Percentiles rank a stretch among this genome's conserved stretches.
Evolutionary conservation across 352 stramenopile species (phyloP).

Genomic region (Pythium rhizo-oryzae): DNA sequence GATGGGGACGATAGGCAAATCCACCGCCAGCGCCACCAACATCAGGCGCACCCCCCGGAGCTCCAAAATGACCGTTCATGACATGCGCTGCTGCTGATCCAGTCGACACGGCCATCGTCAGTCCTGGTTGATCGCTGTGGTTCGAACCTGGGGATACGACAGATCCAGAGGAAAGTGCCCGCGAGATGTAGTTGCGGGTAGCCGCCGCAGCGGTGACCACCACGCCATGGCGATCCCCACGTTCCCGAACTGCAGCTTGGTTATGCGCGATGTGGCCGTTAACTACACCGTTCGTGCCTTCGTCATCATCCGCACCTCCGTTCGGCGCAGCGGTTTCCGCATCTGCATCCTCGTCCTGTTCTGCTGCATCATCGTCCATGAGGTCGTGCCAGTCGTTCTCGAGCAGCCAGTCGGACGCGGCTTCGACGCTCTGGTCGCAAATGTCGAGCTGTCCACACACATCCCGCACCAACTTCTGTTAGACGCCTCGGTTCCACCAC

Average conservation of each 20-base stretch:
- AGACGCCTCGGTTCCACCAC: neutral
- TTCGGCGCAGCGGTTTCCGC: constrained; percentile 1
- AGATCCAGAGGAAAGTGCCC: constrained; percentile 3
- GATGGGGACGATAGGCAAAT: neutral
- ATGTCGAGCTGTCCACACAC: constrained; percentile 31
- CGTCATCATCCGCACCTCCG: neutral
- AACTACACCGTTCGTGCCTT: neutral
- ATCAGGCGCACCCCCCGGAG: neutral
- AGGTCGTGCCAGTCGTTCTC: constrained; percentile 44
- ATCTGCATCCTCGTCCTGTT: constrained; percentile 11
- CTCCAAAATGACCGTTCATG: constrained; percentile 5
- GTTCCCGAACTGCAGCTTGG: neutral
- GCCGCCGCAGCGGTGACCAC: constrained; percentile 15
- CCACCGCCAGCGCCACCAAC: neutral
- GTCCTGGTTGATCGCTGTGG: constrained; percentile 20
- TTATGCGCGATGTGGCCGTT: neutral
- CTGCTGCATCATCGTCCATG: constrained; percentile 30
- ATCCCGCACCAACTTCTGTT: neutral
- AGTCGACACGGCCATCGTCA: constrained; percentile 30
- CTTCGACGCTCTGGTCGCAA: constrained; percentile 39
- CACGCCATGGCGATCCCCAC: constrained; percentile 8
- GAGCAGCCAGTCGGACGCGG: constrained; percentile 40
- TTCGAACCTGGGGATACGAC: constrained; percentile 18
- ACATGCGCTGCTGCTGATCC: neutral
- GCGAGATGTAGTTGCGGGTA: constrained; percentile 22